Conservation (phyloP, 805 yeast species). For the Candida peoriensis region DNA sequence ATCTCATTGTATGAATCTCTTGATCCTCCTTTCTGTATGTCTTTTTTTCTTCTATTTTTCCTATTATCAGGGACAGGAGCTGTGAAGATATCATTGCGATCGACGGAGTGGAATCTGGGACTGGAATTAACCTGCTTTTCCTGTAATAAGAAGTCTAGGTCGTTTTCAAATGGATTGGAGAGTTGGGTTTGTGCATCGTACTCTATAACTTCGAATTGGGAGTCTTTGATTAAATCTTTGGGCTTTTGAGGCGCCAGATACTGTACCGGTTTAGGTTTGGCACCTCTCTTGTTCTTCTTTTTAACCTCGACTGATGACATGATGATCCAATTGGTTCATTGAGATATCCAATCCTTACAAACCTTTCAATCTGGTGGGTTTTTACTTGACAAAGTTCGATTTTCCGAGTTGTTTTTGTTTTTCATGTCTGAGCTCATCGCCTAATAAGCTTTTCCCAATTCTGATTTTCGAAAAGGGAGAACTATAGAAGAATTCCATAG, state of each 20-base stretch:
- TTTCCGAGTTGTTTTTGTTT: background rate
- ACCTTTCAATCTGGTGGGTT: no score
- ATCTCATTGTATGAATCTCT: no score
- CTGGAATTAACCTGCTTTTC: background rate
- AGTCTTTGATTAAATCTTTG: no score
- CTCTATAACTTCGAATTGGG: background rate
- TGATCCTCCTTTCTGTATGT: background rate
- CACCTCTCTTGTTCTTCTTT: slow-evolving; percentile 4
- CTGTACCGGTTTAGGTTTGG: background rate
- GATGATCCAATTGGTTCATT: no score
- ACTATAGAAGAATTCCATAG: no score
- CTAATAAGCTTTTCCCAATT: no score
- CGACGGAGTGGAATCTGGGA: no score
- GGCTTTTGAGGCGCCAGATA: slow-evolving; percentile 13
- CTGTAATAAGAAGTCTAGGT: slow-evolving; percentile 13
- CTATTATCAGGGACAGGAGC: background rate
- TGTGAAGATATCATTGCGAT: background rate
- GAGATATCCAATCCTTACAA: no score
- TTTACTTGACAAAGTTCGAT: no score
- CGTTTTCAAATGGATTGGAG: slow-evolving; percentile 15
- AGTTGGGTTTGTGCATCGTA: slow-evolving; percentile 17
- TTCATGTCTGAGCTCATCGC: no score
- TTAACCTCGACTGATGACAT: slow-evolving; percentile 1
- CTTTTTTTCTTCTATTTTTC: background rate
- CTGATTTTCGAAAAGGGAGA: no score